phyloP scores from a whole-genome alignment of 176 grass and related monocot genomes.

The Echinochloa phyllopogon region DNA sequence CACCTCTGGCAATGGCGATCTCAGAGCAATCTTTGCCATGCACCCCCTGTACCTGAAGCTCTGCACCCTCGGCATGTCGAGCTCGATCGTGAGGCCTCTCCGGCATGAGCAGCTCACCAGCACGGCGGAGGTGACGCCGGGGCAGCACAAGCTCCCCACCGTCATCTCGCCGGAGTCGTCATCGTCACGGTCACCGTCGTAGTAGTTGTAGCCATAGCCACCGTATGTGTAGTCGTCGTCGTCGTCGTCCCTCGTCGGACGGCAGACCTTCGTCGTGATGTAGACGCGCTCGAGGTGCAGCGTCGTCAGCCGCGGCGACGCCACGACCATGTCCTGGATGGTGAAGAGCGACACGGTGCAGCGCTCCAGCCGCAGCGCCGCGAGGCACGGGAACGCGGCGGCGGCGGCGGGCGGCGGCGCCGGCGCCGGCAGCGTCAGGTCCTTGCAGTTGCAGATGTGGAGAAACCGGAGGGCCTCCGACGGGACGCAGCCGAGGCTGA shows the following conservation, averaged over 20 bases:
- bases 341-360: fast-evolving
- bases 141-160: too few relatives aligned
- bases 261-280: not conserved
- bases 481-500: not conserved
- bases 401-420: too few relatives aligned
- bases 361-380: not conserved
- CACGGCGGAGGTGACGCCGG: not conserved
- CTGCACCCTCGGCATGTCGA: not conserved
- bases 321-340: not conserved
- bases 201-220: too few relatives aligned
- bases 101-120: not conserved
- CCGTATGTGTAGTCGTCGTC: too few relatives aligned
- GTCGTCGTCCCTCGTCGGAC: too few relatives aligned
- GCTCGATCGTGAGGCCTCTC: not conserved
- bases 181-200: too few relatives aligned
- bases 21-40: not conserved
- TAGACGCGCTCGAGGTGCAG: not conserved
- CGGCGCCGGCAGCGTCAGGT: too few relatives aligned
- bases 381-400: not conserved
- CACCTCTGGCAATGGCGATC: not conserved
- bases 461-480: not conserved
- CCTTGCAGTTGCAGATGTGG: not conserved
- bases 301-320: not conserved
- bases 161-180: too few relatives aligned
- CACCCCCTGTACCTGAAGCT: not conserved